A percentile compares a stretch with the other conserved stretches of the same genome.
These are phyloP conservation scores for Taphrina populina DNA, from an alignment of 1,139 yeast species.

Conservation along the genomic window DNA sequence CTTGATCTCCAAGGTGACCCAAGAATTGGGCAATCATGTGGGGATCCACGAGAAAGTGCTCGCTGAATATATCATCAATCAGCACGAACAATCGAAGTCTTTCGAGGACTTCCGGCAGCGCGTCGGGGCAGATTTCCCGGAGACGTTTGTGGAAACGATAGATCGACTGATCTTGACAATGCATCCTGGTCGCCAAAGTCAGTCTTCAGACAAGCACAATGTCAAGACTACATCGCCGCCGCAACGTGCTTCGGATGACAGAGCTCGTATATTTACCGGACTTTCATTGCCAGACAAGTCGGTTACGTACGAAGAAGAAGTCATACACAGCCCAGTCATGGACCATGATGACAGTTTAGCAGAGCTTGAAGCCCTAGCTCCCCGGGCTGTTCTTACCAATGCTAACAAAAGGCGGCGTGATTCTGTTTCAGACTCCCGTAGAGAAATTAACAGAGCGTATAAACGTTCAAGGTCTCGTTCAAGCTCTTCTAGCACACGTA, in stretches of 20 bases:
- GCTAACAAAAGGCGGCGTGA: too few relatives aligned
- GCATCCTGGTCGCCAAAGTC: constrained; percentile 45
- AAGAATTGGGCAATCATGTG: constrained; percentile 44
- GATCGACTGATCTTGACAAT: constrained; percentile 46
- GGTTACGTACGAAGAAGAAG: constrained; percentile 24
- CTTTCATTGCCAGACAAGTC: constrained; percentile 33
- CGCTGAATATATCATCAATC: constrained; percentile 57
- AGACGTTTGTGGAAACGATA: constrained; percentile 48
- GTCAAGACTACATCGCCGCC: too few relatives aligned
- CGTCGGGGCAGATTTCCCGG: constrained; percentile 65
- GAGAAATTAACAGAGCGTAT: too few relatives aligned
- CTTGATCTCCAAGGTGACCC: constrained; percentile 45
- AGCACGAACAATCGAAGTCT: constrained; percentile 50
- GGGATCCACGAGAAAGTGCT: constrained; percentile 52
- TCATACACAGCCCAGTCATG: not conserved
- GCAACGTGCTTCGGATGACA: too few relatives aligned
- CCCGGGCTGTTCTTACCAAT: too few relatives aligned
- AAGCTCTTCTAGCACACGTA: too few relatives aligned
- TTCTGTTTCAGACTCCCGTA: too few relatives aligned
- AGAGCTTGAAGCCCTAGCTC: constrained; percentile 31
- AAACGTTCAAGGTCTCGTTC: too few relatives aligned
- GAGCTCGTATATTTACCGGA: constrained; percentile 35
- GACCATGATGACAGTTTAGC: constrained; percentile 14
- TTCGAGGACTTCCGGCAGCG: constrained; percentile 53
- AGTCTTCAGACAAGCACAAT: not conserved